Percentiles rank a stretch among this genome's conserved stretches.
These are phyloP conservation scores for Berberis vulgaris DNA, from an alignment of 164 flowering plant genomes.

Conservation along the genomic window DNA sequence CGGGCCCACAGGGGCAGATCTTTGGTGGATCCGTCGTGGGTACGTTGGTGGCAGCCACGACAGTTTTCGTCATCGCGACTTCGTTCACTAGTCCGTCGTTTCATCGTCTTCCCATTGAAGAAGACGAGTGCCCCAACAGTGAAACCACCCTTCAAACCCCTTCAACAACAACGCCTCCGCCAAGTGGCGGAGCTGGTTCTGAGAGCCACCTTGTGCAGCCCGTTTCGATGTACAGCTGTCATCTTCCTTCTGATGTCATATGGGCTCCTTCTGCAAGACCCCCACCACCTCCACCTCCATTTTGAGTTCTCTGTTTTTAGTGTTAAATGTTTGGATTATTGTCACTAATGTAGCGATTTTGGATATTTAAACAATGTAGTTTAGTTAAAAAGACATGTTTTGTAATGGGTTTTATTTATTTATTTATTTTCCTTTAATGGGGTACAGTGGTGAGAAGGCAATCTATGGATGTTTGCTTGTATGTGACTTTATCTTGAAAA, in stretches of 20 bases:
- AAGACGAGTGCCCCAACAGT: conserved; percentile 11
- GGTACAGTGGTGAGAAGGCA: too few species aligned
- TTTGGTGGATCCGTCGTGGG: conserved; percentile 65
- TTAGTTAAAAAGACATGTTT: too few species aligned
- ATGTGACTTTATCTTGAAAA: too few species aligned
- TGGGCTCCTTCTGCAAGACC: conserved; percentile 60
- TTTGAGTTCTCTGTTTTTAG: conserved; percentile 2
- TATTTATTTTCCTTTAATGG: too few species aligned
- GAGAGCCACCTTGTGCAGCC: conserved; percentile 17
- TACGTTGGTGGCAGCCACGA: conserved; percentile 36
- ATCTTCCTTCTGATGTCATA: conserved; percentile 46
- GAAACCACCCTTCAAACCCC: neutral
- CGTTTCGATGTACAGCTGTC: conserved; percentile 39
- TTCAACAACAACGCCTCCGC: neutral
- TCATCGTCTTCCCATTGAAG: conserved; percentile 41
- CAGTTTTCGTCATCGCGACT: conserved; percentile 48
- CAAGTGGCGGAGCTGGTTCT: neutral
- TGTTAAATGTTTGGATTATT: too few species aligned
- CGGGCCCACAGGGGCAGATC: conserved; percentile 70
- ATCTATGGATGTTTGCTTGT: too few species aligned
- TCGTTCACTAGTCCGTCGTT: conserved; percentile 38
- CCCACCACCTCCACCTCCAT: conserved; percentile 34
- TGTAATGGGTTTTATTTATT: too few species aligned
- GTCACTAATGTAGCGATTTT: too few species aligned
- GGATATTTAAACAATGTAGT: too few species aligned